phyloP scores from a whole-genome alignment of 768 basidiomycete species.

The Phylloporus sp. region DNA sequence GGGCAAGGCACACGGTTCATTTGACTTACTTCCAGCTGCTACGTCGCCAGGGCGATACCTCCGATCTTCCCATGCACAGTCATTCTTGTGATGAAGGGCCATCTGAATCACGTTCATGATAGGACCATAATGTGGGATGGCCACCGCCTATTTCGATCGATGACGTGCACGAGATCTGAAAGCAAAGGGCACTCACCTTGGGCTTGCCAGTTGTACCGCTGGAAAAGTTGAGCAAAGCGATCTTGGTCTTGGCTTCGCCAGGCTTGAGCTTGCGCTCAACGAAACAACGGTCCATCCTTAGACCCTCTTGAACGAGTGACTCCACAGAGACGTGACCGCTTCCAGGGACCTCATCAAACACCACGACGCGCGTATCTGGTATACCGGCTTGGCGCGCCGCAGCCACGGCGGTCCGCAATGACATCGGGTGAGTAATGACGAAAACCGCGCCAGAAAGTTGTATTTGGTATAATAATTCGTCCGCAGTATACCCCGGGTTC shows the following conservation, averaged over 20 bases:
- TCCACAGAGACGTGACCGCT: slow-evolving; percentile 35
- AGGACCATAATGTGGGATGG: slow-evolving; percentile 59
- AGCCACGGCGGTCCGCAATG: slow-evolving; percentile 22
- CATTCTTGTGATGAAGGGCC: slow-evolving; percentile 44
- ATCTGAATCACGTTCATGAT: slow-evolving; percentile 63
- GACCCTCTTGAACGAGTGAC: slow-evolving; percentile 44
- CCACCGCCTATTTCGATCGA: slow-evolving; percentile 46
- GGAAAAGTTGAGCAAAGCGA: slow-evolving; percentile 69
- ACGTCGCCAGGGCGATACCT: slow-evolving; percentile 52
- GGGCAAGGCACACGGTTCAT: background rate
- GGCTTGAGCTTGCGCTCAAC: slow-evolving; percentile 41
- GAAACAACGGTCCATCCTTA: slow-evolving; percentile 34
- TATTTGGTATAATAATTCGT: slow-evolving; percentile 32
- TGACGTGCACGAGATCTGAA: background rate
- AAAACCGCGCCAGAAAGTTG: slow-evolving; percentile 23
- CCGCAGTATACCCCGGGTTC: slow-evolving; percentile 33
- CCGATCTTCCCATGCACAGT: slow-evolving; percentile 35
- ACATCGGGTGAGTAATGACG: slow-evolving; percentile 29
- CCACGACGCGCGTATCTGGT: slow-evolving; percentile 26
- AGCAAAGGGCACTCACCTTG: slow-evolving; percentile 12
- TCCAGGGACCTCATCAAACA: slow-evolving; percentile 20
- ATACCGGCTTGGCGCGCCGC: slow-evolving; percentile 31
- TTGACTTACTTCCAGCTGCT: slow-evolving; percentile 47
- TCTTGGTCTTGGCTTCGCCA: slow-evolving; percentile 55
- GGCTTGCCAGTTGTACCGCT: slow-evolving; percentile 68